These are phyloP conservation scores for Podila clonocystis DNA, from an alignment of 192 early-diverging fungal species.

Conservation along the genomic window DNA sequence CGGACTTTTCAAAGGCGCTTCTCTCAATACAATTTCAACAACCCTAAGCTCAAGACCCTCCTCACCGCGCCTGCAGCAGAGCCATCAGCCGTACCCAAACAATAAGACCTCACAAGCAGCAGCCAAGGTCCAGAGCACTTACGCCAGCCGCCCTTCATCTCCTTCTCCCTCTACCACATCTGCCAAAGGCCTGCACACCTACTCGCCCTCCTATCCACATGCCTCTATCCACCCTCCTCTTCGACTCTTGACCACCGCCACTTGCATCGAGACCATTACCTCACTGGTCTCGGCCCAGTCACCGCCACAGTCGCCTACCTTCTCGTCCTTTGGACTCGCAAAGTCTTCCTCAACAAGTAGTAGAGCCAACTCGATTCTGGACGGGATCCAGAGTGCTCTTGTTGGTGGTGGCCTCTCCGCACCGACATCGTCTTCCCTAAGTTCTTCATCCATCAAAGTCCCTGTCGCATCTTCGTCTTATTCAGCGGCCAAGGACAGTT, in stretches of 20 bases:
- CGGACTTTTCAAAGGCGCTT: background rate
- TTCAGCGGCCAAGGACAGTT: constrained; percentile 36
- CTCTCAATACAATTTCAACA: background rate
- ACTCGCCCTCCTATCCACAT: constrained; percentile 31
- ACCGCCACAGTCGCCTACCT: constrained; percentile 49
- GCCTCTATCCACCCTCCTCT: constrained; percentile 34
- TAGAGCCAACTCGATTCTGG: background rate
- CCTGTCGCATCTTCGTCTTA: constrained; percentile 11
- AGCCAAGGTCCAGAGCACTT: no score
- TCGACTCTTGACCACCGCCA: constrained; percentile 39
- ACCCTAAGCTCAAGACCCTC: constrained; percentile 2
- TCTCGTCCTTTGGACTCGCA: constrained; percentile 19
- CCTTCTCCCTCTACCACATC: background rate
- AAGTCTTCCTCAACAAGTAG: background rate
- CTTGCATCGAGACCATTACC: constrained; percentile 34
- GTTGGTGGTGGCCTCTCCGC: background rate
- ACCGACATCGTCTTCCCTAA: constrained; percentile 9
- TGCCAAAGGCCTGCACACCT: background rate
- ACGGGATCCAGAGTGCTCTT: constrained; percentile 3
- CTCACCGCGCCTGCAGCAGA: constrained; percentile 4
- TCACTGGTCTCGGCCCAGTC: constrained; percentile 43
- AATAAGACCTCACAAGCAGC: background rate
- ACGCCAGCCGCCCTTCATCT: background rate
- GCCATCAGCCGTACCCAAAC: background rate
- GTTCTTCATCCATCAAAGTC: background rate